Evolutionary conservation across 495 filamentous ascomycete species (phyloP).

Genomic region (Penicillium roqueforti): DNA sequence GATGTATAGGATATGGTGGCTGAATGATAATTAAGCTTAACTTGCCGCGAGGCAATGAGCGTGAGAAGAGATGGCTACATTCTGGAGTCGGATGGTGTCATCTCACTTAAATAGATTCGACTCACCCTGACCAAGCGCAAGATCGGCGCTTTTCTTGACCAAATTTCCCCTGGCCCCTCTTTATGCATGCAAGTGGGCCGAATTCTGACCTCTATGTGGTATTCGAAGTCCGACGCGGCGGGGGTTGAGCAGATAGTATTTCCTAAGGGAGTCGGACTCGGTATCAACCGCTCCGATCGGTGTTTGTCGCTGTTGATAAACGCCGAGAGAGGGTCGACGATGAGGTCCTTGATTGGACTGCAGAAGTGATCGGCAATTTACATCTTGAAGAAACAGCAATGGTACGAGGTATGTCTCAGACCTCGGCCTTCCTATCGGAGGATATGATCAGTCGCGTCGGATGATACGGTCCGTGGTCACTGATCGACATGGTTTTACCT

Average conservation of each 20-base stretch:
- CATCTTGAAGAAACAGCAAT: background rate
- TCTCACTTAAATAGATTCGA: background rate
- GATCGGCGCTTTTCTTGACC: background rate
- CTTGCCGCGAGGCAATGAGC: background rate
- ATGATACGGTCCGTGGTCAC: background rate
- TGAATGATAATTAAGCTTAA: conserved; percentile 10
- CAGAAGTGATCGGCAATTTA: background rate
- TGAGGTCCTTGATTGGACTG: background rate
- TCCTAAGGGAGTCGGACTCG: background rate
- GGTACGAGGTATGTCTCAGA: background rate
- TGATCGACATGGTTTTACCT: background rate
- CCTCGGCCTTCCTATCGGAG: background rate
- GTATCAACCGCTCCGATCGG: background rate
- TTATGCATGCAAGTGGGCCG: background rate
- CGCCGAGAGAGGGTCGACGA: background rate
- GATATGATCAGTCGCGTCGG: background rate
- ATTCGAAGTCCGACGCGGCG: too few species aligned
- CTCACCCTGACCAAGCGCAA: background rate
- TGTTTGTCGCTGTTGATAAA: background rate
- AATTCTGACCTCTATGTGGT: too few species aligned
- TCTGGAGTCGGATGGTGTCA: conserved; percentile 5
- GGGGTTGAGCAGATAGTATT: background rate
- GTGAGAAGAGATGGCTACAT: background rate
- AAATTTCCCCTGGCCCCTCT: background rate
- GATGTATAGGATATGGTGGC: background rate